Evolutionary conservation across 495 filamentous ascomycete genomes (phyloP).

Genomic region (Penicillium atrosanguineum): DNA sequence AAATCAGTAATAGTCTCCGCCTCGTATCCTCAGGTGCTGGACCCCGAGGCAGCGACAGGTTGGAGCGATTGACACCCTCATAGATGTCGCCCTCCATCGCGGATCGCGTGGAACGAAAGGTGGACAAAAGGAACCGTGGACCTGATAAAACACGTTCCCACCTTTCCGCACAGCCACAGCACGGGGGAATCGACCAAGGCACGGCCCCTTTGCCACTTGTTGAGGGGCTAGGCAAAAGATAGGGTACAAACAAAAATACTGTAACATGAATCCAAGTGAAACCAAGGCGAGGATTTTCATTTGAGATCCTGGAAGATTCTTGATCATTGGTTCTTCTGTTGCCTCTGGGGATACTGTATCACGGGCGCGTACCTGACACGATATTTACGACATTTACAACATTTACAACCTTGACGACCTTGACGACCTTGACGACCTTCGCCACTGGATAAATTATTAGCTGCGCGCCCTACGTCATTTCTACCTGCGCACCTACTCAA

Average conservation of each 20-base stretch:
- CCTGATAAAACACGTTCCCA: conserved; percentile 7
- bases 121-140: background rate
- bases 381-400: too few relatives aligned
- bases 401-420: background rate
- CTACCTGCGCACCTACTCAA: background rate
- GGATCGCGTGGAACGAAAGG: background rate
- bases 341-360: conserved; percentile 1
- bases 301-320: background rate
- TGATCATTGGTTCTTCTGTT: background rate
- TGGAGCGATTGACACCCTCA: conserved; percentile 6
- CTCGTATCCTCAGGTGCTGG: conserved; percentile 12
- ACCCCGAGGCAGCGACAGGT: conserved; percentile 14
- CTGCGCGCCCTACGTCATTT: background rate
- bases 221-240: background rate
- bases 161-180: conserved; percentile 10
- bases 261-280: background rate
- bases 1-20: conserved; percentile 72
- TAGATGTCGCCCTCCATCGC: conserved; percentile 14
- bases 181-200: conserved; percentile 7
- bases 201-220: conserved; percentile 15
- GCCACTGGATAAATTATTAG: background rate
- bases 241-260: background rate
- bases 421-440: conserved; percentile 1
- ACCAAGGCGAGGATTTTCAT: background rate
- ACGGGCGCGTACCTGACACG: background rate